Conservation (phyloP, 805 yeast species). For the Ogataea haglerorum region DNA sequence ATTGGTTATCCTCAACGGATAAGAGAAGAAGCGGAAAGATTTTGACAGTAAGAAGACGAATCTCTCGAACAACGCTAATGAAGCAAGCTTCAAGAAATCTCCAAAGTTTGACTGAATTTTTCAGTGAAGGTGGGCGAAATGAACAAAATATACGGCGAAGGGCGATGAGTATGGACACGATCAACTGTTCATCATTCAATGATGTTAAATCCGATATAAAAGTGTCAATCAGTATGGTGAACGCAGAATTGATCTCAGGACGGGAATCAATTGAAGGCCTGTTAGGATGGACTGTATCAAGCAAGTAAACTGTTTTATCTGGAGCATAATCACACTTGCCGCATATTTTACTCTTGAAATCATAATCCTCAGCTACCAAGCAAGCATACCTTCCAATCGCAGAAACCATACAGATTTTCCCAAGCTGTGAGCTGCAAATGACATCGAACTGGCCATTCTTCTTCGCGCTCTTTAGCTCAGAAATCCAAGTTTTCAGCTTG, state of each 20-base stretch:
- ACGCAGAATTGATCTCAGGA: conserved; percentile 23
- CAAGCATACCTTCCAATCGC: conserved; percentile 44
- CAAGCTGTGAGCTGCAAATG: conserved; percentile 12
- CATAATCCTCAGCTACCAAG: conserved; percentile 36
- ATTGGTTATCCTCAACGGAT: conserved; percentile 36
- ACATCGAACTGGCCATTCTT: conserved; percentile 2
- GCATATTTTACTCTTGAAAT: conserved; percentile 34
- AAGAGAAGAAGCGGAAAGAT: conserved; percentile 52
- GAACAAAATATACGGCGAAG: conserved; percentile 50
- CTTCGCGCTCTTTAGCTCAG: conserved; percentile 3
- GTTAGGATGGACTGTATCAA: conserved; percentile 24
- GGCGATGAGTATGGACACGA: conserved; percentile 44
- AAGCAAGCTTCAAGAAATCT: conserved; percentile 40
- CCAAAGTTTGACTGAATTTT: conserved; percentile 32
- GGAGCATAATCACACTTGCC: conserved; percentile 33
- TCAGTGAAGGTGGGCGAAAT: conserved; percentile 45
- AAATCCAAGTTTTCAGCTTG: conserved; percentile 12
- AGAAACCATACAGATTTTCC: conserved; percentile 31
- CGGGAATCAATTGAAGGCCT: conserved; percentile 28
- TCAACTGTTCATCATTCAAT: conserved; percentile 22
- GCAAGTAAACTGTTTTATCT: conserved; percentile 13
- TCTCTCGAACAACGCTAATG: conserved; percentile 46
- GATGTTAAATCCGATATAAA: conserved; percentile 24
- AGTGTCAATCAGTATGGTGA: conserved; percentile 25
- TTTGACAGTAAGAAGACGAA: conserved; percentile 50